Percentiles rank a stretch among this genome's conserved stretches.
Conservation (phyloP, 129 eudicot species). For the Centaurea solstitialis region DNA sequence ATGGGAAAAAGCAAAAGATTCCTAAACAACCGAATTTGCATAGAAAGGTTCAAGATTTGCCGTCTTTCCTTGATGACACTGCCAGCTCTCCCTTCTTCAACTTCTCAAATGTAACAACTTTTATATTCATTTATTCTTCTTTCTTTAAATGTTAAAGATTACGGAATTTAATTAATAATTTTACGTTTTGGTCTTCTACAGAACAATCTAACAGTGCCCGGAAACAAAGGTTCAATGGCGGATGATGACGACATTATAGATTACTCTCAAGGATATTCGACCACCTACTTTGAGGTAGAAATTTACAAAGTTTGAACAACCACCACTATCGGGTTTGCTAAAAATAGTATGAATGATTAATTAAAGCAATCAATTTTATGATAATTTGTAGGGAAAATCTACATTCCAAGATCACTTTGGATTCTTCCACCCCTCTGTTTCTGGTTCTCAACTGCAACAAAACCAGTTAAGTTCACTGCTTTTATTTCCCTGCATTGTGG, state of each 20-base stretch:
- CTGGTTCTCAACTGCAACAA: slow-evolving; percentile 50
- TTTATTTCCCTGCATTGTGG: slow-evolving; percentile 2
- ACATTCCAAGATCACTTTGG: slow-evolving; percentile 52
- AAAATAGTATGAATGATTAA: slow-evolving; percentile 5
- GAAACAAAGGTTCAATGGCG: slow-evolving; percentile 38
- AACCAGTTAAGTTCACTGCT: slow-evolving; percentile 59
- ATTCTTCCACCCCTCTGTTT: slow-evolving; percentile 41
- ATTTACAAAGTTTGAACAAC: neutral
- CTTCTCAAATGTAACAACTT: slow-evolving; percentile 47
- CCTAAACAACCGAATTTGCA: slow-evolving; percentile 24
- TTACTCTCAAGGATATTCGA: slow-evolving; percentile 67
- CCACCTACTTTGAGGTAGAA: slow-evolving; percentile 66
- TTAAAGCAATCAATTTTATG: neutral
- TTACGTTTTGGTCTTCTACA: slow-evolving; percentile 2
- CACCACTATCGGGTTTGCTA: neutral
- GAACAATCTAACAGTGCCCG: slow-evolving; percentile 41
- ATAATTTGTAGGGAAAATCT: slow-evolving; percentile 44
- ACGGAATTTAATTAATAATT: neutral
- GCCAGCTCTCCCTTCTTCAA: slow-evolving; percentile 73
- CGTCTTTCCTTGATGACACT: slow-evolving; percentile 76
- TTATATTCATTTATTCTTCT: neutral
- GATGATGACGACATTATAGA: slow-evolving; percentile 41
- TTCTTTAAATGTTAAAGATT: neutral
- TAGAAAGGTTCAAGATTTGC: slow-evolving; percentile 34
- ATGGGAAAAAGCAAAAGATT: slow-evolving; percentile 36